A percentile compares a stretch with the other conserved stretches of the same genome.
Evolutionary conservation across 345 rosid genomes (phyloP).

Genomic region (Eucalyptus pauciflora): DNA sequence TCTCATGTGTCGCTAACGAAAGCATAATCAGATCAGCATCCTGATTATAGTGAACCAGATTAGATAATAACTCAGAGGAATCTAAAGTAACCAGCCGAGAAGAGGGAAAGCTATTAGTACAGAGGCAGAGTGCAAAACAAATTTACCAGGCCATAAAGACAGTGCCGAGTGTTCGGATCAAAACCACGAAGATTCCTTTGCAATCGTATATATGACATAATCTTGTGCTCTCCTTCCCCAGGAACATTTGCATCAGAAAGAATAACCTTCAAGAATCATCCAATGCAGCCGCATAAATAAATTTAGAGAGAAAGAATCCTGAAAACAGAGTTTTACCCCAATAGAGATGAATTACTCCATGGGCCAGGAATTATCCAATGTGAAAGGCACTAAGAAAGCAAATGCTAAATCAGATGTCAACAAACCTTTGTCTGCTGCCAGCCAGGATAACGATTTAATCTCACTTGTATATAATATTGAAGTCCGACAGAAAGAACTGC

Average conservation of each 20-base stretch:
- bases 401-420: neutral
- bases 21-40: conserved; percentile 99
- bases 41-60: conserved; percentile 23
- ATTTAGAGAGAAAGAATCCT: conserved; percentile 47
- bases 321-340: conserved; percentile 20
- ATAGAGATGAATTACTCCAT: conserved; percentile 37
- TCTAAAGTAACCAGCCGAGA: neutral
- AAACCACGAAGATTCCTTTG: conserved; percentile 84
- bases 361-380: conserved; percentile 37
- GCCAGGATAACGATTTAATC: conserved; percentile 74
- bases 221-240: conserved; percentile 99
- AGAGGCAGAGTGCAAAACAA: neutral
- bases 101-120: neutral
- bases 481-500: conserved; percentile 81
- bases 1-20: conserved; percentile 90
- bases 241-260: conserved; percentile 95
- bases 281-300: conserved; percentile 53
- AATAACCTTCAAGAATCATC: conserved; percentile 83
- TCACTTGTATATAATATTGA: conserved; percentile 77
- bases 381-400: conserved; percentile 7
- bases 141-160: conserved; percentile 89
- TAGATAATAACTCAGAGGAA: neutral
- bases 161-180: conserved; percentile 88
- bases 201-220: conserved; percentile 86
- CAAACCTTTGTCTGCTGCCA: conserved; percentile 85